Evolutionary conservation across 306 rosid genomes (phyloP).

Genomic region (Ceratonia siliqua): DNA sequence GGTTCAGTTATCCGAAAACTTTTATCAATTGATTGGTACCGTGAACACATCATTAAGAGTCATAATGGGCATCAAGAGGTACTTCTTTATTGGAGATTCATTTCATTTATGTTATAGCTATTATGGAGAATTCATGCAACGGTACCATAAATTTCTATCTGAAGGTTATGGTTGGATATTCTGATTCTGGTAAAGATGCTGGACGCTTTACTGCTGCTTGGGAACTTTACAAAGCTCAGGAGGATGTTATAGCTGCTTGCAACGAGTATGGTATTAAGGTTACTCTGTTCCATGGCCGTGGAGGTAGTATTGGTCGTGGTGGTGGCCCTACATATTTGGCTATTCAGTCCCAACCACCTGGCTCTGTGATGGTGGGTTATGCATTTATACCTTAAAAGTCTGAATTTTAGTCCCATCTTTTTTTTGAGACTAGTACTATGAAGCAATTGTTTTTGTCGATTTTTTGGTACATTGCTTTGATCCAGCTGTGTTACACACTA

Average conservation of each 20-base stretch:
- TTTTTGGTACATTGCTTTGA: background rate
- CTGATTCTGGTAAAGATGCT: conserved; percentile 98
- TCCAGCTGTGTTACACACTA: background rate
- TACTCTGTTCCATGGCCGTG: conserved; percentile 93
- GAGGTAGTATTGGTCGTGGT: conserved; percentile 97
- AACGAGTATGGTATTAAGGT: conserved; percentile 84
- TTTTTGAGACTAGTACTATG: conserved; percentile 19
- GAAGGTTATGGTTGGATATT: conserved; percentile 97
- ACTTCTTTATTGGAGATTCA: conserved; percentile 5
- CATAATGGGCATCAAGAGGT: conserved; percentile 96
- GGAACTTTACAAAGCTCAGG: conserved; percentile 98
- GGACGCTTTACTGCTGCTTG: conserved; percentile 96
- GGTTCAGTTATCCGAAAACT: conserved; percentile 82
- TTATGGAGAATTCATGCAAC: conserved; percentile 26
- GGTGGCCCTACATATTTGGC: conserved; percentile 97
- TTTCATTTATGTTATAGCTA: conserved; percentile 2
- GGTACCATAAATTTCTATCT: conserved; percentile 29
- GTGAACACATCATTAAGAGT: conserved; percentile 69
- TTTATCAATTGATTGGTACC: conserved; percentile 87
- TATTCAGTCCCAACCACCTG: conserved; percentile 98
- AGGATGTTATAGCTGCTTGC: conserved; percentile 93
- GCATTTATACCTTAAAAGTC: conserved; percentile 14
- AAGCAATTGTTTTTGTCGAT: background rate
- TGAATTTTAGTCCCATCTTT: conserved; percentile 12
- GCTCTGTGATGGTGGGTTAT: conserved; percentile 85